Base-by-base conservation (phyloP, 2,329 filamentous ascomycete species). In the Pestalotiopsis sp. region DNA sequence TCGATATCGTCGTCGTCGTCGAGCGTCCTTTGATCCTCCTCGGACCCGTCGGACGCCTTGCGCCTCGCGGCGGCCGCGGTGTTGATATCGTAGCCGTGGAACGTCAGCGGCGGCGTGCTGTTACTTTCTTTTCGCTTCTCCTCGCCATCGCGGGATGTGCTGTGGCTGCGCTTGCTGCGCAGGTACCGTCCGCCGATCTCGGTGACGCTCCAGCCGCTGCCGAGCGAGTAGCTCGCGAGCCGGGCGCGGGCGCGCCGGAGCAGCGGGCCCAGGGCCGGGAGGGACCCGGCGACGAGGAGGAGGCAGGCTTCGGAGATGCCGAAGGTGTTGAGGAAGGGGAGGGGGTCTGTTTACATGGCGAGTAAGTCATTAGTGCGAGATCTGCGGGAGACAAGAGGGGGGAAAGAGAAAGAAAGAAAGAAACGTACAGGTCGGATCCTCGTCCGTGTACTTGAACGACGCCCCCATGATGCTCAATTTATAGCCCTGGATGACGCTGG, bases 401-500 rank as follows among this genome's bases (percentile, higher is more conserved):
- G 56, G 0, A 36, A n/a, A 3, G 57, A n/a, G 3, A n/a, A 36
- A 36, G 0, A 36, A 36, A 25, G n/a, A n/a, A n/a, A n/a, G 9
- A 4, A 6, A 52, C 49, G 57, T 17, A 66, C 64, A 66, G 45
- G 64, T 66, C 5, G 64, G 64, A 20, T 66, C 64, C 25, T 31
- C 11, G 64, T 25, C 41, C 14, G 49, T 64, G 13, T 45, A 25
- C 45, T 57, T 17, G 49, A 66, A 66, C 9, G 64, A 56, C 2
- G 64, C 17, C 1, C 64, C 64, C 49, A 66, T 31, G 36, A 66
- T 58, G 49, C 45, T 57, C 49, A 66, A 1, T 25, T 66, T 66
- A 25, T 66, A 66, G 20, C 45, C 64, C 41, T 66, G 64, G 14
- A 66, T 58, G 25, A 66, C 38, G 57, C 64, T 36, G n/a, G 64